Conservation (phyloP, 768 basidiomycete species). For the Agaricus subrufescens region DNA sequence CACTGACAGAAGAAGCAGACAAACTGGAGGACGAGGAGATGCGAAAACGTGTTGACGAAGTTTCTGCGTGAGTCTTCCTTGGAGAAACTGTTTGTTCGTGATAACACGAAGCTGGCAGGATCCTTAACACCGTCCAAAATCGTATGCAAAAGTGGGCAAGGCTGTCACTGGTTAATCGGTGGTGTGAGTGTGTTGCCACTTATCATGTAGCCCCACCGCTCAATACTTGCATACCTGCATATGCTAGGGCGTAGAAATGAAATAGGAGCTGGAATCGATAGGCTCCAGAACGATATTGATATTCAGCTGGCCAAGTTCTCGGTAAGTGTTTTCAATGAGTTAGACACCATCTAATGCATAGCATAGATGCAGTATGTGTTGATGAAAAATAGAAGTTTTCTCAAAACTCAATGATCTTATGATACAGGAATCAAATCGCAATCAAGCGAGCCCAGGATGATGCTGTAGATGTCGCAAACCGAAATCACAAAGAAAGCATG, state of each 20-base stretch:
- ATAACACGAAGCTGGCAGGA: conserved; percentile 20
- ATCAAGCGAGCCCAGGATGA: not conserved
- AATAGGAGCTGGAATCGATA: conserved; percentile 40
- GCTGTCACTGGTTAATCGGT: not conserved
- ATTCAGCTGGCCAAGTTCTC: conserved; percentile 37
- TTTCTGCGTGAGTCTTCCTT: conserved; percentile 32
- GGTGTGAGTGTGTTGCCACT: conserved; percentile 29
- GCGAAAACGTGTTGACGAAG: conserved; percentile 35
- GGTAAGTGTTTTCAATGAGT: conserved; percentile 21
- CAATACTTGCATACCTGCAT: not conserved
- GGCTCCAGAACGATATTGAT: conserved; percentile 38
- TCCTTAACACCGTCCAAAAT: conserved; percentile 32
- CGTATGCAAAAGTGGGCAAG: conserved; percentile 34
- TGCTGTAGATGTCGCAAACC: too few relatives aligned
- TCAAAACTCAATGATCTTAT: not conserved
- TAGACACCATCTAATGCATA: not conserved
- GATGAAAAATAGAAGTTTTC: not conserved
- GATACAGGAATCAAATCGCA: not conserved
- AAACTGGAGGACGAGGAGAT: conserved; percentile 36
- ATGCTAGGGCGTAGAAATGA: conserved; percentile 38
- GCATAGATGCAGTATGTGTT: not conserved
- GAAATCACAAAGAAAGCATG: conserved; percentile 22
- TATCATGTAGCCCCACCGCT: conserved; percentile 26
- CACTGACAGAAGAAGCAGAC: conserved; percentile 35
- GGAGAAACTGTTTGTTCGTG: not conserved